Conservation (phyloP, 164 flowering plant genomes). For the Buxus sempervirens region DNA sequence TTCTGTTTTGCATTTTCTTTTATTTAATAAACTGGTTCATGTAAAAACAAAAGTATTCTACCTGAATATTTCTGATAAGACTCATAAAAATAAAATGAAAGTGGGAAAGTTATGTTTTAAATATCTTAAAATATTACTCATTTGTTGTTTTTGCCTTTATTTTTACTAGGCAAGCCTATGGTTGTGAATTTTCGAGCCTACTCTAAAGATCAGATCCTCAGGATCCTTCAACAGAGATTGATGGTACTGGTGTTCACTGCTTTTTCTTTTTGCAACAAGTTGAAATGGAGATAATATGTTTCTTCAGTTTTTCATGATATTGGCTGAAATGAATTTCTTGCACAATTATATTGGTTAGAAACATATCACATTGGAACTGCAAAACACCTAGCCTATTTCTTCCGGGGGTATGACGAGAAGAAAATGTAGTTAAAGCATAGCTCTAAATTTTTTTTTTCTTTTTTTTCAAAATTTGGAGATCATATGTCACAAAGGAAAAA, state of each 20-base stretch:
- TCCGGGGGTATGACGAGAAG: not conserved
- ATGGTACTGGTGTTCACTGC: constrained; percentile 40
- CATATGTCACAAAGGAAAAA: not conserved
- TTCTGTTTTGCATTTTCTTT: not conserved
- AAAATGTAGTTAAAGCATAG: not conserved
- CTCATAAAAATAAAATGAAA: no score
- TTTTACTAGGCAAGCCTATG: constrained; percentile 71
- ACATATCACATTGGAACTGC: not conserved
- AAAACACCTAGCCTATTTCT: not conserved
- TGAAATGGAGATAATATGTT: no score
- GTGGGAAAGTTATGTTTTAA: not conserved
- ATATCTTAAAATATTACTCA: not conserved
- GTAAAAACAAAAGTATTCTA: not conserved
- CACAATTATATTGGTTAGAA: not conserved
- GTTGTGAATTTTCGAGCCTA: constrained; percentile 86
- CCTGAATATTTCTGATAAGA: not conserved
- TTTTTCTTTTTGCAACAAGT: not conserved
- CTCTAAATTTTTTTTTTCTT: not conserved
- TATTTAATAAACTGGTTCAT: not conserved
- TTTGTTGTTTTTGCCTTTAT: constrained; percentile 7
- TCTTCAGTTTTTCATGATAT: not conserved
- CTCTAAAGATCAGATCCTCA: constrained; percentile 80
- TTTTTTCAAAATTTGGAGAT: no score
- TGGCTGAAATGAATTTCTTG: not conserved
- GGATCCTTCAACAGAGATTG: constrained; percentile 78